Percentiles rank a stretch among this genome's conserved stretches.
These are phyloP conservation scores for Tricholoma matsutake DNA, from an alignment of 768 basidiomycete species.

Conservation along the genomic window DNA sequence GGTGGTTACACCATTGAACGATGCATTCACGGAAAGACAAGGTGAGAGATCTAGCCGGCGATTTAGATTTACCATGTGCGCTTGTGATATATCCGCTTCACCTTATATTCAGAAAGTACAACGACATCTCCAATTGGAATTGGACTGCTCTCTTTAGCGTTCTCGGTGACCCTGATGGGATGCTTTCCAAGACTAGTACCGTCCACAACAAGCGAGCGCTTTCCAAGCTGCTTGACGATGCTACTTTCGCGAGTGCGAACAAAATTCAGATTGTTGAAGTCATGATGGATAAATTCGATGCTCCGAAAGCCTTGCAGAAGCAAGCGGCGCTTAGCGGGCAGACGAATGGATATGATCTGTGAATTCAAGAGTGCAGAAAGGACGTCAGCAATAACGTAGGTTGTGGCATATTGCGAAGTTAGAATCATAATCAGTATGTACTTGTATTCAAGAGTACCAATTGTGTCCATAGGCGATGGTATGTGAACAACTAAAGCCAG, in stretches of 20 bases:
- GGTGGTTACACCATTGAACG: slow-evolving; percentile 87
- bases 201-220: slow-evolving; percentile 69
- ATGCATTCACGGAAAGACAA: slow-evolving; percentile 60
- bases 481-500: too few species aligned
- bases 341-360: slow-evolving; percentile 27
- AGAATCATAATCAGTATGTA: too few species aligned
- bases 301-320: slow-evolving; percentile 58
- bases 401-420: neutral
- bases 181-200: slow-evolving; percentile 56
- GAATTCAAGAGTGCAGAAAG: neutral
- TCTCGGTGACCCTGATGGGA: slow-evolving; percentile 51
- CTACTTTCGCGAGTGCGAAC: slow-evolving; percentile 56
- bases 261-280: slow-evolving; percentile 82
- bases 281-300: slow-evolving; percentile 69
- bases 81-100: neutral
- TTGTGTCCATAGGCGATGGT: too few species aligned
- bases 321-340: slow-evolving; percentile 55
- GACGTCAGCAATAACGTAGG: neutral
- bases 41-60: slow-evolving; percentile 28
- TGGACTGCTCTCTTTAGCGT: slow-evolving; percentile 63
- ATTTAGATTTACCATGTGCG: too few species aligned
- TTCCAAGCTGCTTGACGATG: slow-evolving; percentile 59
- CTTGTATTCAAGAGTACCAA: too few species aligned
- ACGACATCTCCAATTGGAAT: slow-evolving; percentile 82
- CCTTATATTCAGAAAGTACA: slow-evolving; percentile 59